These are phyloP conservation scores for Saccharomyces paradoxus DNA, from an alignment of 805 yeast genomes.

Conservation along the genomic window DNA sequence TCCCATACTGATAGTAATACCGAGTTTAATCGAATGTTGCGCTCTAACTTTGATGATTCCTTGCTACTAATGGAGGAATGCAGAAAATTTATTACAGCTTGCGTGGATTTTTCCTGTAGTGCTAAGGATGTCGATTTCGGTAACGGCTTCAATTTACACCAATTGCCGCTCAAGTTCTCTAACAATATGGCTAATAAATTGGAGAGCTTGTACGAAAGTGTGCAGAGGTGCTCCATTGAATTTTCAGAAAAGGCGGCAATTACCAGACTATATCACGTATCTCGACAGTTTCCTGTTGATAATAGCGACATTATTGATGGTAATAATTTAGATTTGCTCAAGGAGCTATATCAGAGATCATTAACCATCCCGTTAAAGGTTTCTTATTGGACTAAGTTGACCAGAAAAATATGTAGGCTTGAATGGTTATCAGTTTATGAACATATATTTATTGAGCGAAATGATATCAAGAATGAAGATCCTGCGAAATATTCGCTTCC, in stretches of 20 bases:
- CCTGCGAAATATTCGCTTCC: constrained; percentile 7
- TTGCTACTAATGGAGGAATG: not conserved
- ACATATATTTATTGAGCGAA: constrained; percentile 7
- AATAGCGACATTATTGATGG: constrained; percentile 1
- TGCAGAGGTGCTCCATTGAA: constrained; percentile 5
- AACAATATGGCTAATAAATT: constrained; percentile 3
- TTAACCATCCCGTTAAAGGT: constrained; percentile 12
- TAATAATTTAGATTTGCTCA: constrained; percentile 3
- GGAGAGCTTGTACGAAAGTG: not conserved
- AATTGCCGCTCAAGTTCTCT: constrained; percentile 1
- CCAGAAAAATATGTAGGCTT: constrained; percentile 11
- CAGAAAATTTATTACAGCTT: not conserved
- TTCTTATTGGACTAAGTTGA: constrained; percentile 5
- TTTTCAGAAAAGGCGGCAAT: constrained; percentile 10
- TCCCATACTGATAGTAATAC: not conserved
- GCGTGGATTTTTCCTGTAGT: not conserved
- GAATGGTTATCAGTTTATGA: constrained; percentile 20
- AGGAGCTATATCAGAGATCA: constrained; percentile 6
- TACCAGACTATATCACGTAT: not conserved
- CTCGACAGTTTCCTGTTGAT: not conserved
- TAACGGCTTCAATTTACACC: constrained; percentile 5
- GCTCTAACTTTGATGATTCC: not conserved
- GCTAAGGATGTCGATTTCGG: constrained; percentile 1
- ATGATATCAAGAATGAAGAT: constrained; percentile 1
- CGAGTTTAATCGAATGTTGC: not conserved